Percentiles rank a stretch among this genome's conserved stretches.
Evolutionary conservation across 2,329 filamentous ascomycete species (phyloP).

Genomic region (Cercospora sp.): DNA sequence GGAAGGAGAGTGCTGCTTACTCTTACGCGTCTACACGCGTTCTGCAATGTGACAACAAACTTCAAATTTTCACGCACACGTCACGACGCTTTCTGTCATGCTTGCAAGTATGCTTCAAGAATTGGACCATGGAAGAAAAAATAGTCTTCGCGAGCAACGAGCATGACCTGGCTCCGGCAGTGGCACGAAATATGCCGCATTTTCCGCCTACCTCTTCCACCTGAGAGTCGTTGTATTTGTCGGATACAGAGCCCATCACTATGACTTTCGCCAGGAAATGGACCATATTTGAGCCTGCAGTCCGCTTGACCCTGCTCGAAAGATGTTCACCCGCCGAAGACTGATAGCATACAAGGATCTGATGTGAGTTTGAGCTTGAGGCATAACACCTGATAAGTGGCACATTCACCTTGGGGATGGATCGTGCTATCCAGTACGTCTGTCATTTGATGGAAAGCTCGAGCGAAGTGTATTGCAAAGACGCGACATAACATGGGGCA

Average conservation of each 20-base stretch:
- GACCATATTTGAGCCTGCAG: background rate
- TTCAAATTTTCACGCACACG: background rate
- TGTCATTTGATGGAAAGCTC: background rate
- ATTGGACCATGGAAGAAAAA: background rate
- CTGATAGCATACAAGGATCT: background rate
- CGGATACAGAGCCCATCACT: background rate
- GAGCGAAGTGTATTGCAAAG: background rate
- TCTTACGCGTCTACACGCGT: background rate
- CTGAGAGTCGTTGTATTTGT: background rate
- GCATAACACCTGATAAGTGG: background rate
- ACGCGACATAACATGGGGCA: background rate
- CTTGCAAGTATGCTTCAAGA: background rate
- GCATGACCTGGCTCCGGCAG: background rate
- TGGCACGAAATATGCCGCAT: background rate
- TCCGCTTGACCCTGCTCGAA: background rate
- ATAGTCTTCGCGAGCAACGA: background rate
- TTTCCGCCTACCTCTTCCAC: background rate
- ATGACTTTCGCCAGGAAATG: background rate
- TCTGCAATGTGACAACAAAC: background rate
- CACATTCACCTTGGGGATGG: too few relatives aligned
- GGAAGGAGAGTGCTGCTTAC: background rate
- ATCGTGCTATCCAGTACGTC: background rate
- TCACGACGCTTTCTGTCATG: background rate
- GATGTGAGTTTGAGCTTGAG: background rate
- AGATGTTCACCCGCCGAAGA: background rate